Evolutionary conservation across 768 basidiomycete species (phyloP), one percentile per base, ranked within the genome.

Genomic region (Hemileccinum rubropunctum): DNA sequence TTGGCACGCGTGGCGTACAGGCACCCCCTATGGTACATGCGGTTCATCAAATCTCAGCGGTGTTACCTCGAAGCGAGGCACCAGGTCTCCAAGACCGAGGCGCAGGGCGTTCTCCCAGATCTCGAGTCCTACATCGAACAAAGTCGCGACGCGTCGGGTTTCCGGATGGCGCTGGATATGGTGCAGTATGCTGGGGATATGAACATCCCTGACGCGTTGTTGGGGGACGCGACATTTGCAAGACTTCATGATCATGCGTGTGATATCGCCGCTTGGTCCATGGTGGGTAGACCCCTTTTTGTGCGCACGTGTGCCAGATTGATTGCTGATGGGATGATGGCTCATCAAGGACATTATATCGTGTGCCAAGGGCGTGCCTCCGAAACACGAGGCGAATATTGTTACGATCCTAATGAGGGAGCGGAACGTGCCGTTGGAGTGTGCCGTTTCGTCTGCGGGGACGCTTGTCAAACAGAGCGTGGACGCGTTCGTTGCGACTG

Each of bases 261-360:
- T 9, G 75, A 83, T 55, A 69, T 84, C 38, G 73, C 82, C 12
- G 71, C 73, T 7, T 76, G 76, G 70, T 76, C 79, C n/a, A 67
- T 75, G 67, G 84, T 84, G 62, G 37, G 69, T 60, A 7, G 7
- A 42, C 17, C 8, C 23, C n/a, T 34, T 23, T n/a, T 2, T n/a
- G 10, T 30, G 21, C 4, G 17, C 20, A 18, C 27, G 8, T 14
- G 17, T 1, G n/a, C 21, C 12, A 14, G 26, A n/a, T 26, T 20
- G 23, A 26, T 56, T 26, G 15, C 15, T 33, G 33, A 48, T 0
- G 20, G 0, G 23, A 23, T 23, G 23, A 23, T 23, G 23, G 4
- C 4, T 9, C 23, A 12, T 44, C 43, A 54, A 87, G 85, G 86
- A 87, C 56, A 72, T 86, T 6, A 69, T 77, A 1, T 75, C 82